A percentile compares a stretch with the other conserved stretches of the same genome.
Evolutionary conservation across 345 rosid species (phyloP).

Genomic region (Brassica carinata): DNA sequence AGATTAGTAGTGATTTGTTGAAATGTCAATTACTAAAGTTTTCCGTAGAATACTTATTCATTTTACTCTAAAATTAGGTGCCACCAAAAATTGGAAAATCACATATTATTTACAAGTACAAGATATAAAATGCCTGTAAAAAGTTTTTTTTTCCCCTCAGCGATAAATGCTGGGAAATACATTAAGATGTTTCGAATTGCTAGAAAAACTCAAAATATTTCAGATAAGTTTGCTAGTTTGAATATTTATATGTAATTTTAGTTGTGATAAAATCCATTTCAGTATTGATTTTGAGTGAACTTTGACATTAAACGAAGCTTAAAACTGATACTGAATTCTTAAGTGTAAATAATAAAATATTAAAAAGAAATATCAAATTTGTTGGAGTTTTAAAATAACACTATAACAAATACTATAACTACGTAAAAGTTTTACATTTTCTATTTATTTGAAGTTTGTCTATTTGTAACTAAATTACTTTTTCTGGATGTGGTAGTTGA

Average conservation of each 20-base stretch:
- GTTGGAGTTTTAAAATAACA: not conserved
- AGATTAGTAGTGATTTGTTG: not conserved
- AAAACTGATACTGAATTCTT: not conserved
- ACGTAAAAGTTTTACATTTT: not conserved
- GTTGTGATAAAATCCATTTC: not conserved
- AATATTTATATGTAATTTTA: not conserved
- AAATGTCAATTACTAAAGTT: not conserved
- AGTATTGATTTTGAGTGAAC: not conserved
- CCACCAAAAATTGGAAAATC: not conserved
- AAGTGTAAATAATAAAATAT: not conserved
- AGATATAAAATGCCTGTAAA: not conserved
- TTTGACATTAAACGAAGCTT: not conserved
- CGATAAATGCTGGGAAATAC: not conserved
- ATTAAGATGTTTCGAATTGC: not conserved
- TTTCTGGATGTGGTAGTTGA: conserved; percentile 47
- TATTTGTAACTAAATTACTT: not conserved
- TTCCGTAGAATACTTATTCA: not conserved
- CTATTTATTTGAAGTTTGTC: not conserved
- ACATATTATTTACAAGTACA: not conserved
- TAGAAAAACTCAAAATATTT: not conserved
- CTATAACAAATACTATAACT: not conserved
- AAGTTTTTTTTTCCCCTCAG: not conserved
- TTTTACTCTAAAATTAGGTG: not conserved
- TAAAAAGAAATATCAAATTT: not conserved
- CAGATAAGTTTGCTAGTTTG: not conserved